Evolutionary conservation across 176 grass and related monocot genomes (phyloP), one percentile per base, ranked within the genome.

Genomic region (Juncus inflexus): DNA sequence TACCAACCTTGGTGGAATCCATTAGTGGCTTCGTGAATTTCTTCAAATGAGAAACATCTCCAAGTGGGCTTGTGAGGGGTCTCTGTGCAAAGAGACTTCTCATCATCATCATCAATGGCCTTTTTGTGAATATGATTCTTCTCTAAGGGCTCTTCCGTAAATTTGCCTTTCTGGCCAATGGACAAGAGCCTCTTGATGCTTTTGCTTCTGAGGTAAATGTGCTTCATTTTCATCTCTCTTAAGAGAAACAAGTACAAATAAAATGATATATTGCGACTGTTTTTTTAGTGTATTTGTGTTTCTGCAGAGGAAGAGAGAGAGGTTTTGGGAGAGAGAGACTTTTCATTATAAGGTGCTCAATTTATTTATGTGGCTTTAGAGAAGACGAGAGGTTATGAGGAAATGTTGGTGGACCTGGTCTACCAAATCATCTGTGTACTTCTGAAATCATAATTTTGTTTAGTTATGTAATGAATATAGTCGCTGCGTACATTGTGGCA

Each of bases 41-140:
- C 90, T 3, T 90, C 83, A 65, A 81, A 87, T 4, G 83, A 86
- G 80, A 82, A 95, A 68, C 90, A 95, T 54, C 72, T 79, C 90
- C 86, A 90, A 43, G 83, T 53, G 0, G 86, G 74, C 57, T 37
- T 63, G 4, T 57, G 75, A n/a, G 79, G 65, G 1, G 67, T 51
- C 35, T 63, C 72, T 35, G 47, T 11, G n/a, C 41, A 59, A 63
- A 79, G 12, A 52, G 45, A 52, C 51, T 55, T 40, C 35, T 38
- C 66, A 15, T 59, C 15, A 9, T 52, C 9, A 28, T 28, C 19
- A 53, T 69, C 37, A 37, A 13, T 40, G 13, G 37, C 40, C 12
- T 59, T 65, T 15, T 51, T 9, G n/a, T 55, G 5, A 68, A 60
- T 42, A 43, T 57, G 45, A 52, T 56, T 42, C n/a, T 12, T 54